Conservation (phyloP, 805 yeast genomes). For the Starmerella bombi region DNA sequence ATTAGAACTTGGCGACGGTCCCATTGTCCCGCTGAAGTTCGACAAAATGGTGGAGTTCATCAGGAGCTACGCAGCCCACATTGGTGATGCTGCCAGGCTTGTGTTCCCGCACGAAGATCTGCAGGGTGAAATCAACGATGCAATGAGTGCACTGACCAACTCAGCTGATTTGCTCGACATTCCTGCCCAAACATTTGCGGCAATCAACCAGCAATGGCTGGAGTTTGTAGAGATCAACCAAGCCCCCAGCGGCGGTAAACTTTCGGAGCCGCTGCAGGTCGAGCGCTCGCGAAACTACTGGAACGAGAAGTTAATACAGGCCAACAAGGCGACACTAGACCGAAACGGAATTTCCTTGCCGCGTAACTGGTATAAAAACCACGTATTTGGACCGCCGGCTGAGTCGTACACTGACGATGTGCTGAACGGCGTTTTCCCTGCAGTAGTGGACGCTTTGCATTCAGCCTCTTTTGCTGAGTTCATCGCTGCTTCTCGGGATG, state of each 20-base stretch:
- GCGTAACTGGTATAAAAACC: conserved; percentile 56
- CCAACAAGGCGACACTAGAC: conserved; percentile 42
- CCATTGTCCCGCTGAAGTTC: conserved; percentile 60
- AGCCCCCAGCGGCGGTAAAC: conserved; percentile 27
- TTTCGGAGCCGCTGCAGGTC: conserved; percentile 51
- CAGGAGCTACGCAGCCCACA: conserved; percentile 34
- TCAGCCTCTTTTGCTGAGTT: conserved; percentile 40
- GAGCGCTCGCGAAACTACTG: conserved; percentile 66
- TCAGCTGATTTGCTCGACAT: conserved; percentile 32
- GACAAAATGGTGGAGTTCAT: conserved; percentile 35
- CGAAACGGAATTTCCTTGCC: conserved; percentile 32
- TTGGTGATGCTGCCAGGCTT: conserved; percentile 31
- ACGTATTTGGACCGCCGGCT: conserved; percentile 55
- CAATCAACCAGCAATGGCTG: conserved; percentile 54
- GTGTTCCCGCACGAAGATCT: not conserved
- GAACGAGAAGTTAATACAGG: conserved; percentile 51
- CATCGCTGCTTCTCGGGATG: conserved; percentile 27
- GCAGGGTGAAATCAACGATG: conserved; percentile 17
- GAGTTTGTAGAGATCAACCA: conserved; percentile 29
- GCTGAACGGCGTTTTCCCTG: conserved; percentile 60
- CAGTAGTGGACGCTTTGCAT: conserved; percentile 53
- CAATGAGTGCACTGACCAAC: conserved; percentile 20
- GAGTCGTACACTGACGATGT: conserved; percentile 38
- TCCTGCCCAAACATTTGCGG: conserved; percentile 37
- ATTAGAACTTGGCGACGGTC: conserved; percentile 56